Base-by-base conservation (phyloP, 2,329 filamentous ascomycete genomes). In the Ploettnerulaceae sp. region DNA sequence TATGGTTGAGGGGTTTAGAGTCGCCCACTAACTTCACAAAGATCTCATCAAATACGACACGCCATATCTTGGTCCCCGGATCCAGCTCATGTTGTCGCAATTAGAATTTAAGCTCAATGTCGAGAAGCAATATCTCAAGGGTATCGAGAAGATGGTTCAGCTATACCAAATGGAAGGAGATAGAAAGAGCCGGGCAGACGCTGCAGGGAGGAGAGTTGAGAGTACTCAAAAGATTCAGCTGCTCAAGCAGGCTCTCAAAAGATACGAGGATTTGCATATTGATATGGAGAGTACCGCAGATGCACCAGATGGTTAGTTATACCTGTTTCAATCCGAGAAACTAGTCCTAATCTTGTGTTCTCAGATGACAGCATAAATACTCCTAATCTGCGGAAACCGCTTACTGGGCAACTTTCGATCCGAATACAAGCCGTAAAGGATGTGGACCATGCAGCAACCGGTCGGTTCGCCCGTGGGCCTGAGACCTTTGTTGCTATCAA, bases 1-100 rank as follows among this genome's bases (percentile, higher is more conserved):
- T 34, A 18, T 45, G 38, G 43, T 34, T 17, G 3, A 15, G 41
- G 38, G 37, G 47, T 22, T 45, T 28, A 34, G 44, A 41, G n/a
- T 21, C 28, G 11, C 7, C n/a, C 42, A 18, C 53, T 56, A 44
- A 55, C 48, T 17, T 51, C 51, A 47, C 18, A n/a, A 18, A 96
- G 93, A 98, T 69, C 74, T 98, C 54, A 96, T 98, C 72, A 97
- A 97, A 80, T 95, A 94, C 70, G 93, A 98, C 65, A 96, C 90
- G 24, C 86, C 87, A 14, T 88, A 96, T 66, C 82, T 98, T 53
- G 93, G 93, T 25, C 91, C 93, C 51, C 89, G 94, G 58, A 98
- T 98, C 62, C 93, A 98, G 71, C 86, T 97, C 62, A 98, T 98
- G 93, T 74, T 98, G 63, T 95, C 93, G 37, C 93, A 98, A 68